A percentile compares a stretch with the other conserved stretches of the same genome.
phyloP scores from a whole-genome alignment of 495 filamentous ascomycete genomes.

The Terfezia boudieri region DNA sequence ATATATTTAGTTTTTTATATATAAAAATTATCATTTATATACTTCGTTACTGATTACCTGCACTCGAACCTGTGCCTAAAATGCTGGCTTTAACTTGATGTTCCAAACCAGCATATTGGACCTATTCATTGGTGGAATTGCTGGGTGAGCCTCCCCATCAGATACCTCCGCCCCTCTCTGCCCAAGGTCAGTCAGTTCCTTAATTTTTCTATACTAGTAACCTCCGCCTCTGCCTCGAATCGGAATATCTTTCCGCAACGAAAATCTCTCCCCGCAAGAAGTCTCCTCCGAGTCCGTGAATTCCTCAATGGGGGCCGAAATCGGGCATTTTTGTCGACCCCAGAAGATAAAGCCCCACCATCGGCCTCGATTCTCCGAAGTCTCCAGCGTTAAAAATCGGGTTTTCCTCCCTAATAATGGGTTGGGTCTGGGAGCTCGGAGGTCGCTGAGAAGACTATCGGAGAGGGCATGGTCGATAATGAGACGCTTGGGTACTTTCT shows the following conservation, averaged over 20 bases:
- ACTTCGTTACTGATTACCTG: too few relatives aligned
- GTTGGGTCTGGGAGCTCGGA: constrained; percentile 36
- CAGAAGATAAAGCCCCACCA: constrained; percentile 48
- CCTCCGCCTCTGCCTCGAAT: constrained; percentile 43
- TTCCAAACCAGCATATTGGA: constrained; percentile 52
- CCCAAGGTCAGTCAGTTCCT: constrained; percentile 59
- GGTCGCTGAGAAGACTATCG: constrained; percentile 31
- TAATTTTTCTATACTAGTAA: constrained; percentile 58
- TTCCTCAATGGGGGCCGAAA: constrained; percentile 71
- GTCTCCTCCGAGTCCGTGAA: constrained; percentile 55
- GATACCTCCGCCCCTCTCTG: constrained; percentile 44
- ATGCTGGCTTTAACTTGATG: constrained; percentile 72
- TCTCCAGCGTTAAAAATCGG: constrained; percentile 39
- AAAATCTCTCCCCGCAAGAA: constrained; percentile 53
- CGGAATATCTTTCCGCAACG: constrained; percentile 59
- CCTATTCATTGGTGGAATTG: constrained; percentile 33
- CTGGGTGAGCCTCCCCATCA: constrained; percentile 18
- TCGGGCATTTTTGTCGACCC: constrained; percentile 67
- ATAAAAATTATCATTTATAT: too few relatives aligned
- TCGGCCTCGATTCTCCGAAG: constrained; percentile 43
- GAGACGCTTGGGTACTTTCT: constrained; percentile 52
- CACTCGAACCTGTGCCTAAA: too few relatives aligned
- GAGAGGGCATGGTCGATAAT: constrained; percentile 39
- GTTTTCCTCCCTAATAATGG: constrained; percentile 37
- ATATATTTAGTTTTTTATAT: too few relatives aligned